Evolutionary conservation across 108 stramenopile species (phyloP).

Genomic region (Aurantiochytrium sp.): DNA sequence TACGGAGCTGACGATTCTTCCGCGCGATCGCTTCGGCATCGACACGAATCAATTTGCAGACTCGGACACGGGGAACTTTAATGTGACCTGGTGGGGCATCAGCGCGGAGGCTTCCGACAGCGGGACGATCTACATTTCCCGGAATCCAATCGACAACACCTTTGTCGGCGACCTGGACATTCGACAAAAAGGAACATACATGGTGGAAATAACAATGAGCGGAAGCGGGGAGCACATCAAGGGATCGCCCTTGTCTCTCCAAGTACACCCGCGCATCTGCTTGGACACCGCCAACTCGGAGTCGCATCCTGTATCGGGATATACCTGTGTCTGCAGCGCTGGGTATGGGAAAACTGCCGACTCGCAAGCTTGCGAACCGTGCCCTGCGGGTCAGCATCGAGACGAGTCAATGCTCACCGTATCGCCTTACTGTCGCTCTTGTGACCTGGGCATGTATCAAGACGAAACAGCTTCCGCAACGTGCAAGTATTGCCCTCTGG

Average conservation of each 20-base stretch:
- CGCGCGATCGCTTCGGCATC: neutral
- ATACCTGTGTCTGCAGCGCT: conserved; percentile 8
- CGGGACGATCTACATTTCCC: neutral
- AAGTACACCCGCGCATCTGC: neutral
- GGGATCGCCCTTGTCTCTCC: neutral
- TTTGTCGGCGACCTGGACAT: neutral
- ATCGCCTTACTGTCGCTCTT: neutral
- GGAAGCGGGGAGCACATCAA: neutral
- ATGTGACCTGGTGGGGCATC: neutral
- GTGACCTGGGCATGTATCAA: conserved; percentile 1
- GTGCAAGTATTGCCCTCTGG: neutral
- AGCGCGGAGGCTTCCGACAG: neutral
- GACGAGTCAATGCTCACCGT: conserved; percentile 6
- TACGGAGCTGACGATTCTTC: neutral
- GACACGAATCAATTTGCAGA: neutral
- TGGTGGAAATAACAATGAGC: neutral
- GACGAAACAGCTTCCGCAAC: neutral
- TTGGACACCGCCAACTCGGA: neutral
- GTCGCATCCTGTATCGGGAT: neutral
- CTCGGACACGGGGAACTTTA: neutral
- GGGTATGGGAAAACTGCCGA: neutral
- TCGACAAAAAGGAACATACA: neutral
- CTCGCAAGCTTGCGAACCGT: neutral
- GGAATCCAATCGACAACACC: neutral
- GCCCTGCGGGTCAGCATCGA: neutral